These are phyloP conservation scores for Tuber calosporum DNA, from an alignment of 495 filamentous ascomycete genomes.

Conservation along the genomic window DNA sequence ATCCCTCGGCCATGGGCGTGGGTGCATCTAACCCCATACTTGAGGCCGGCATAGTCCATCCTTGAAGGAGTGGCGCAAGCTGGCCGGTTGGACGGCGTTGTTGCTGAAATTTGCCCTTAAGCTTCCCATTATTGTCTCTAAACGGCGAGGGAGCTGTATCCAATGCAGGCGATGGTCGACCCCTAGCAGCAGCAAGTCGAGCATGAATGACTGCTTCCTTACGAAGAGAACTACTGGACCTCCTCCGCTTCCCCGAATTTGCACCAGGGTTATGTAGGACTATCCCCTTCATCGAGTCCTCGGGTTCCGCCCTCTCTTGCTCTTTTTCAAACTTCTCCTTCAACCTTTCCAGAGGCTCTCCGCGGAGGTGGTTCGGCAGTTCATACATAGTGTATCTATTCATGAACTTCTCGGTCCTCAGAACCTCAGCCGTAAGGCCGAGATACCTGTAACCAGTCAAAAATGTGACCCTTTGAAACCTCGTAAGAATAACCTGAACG, in stretches of 20 bases:
- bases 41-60: slow-evolving; percentile 28
- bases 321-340: slow-evolving; percentile 91
- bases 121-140: slow-evolving; percentile 14
- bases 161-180: slow-evolving; percentile 38
- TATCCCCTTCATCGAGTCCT: slow-evolving; percentile 88
- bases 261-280: slow-evolving; percentile 74
- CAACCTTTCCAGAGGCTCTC: slow-evolving; percentile 70
- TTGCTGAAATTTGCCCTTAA: slow-evolving; percentile 17
- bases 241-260: slow-evolving; percentile 55
- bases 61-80: slow-evolving; percentile 19
- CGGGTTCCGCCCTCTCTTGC: slow-evolving; percentile 70
- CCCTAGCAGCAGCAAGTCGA: slow-evolving; percentile 37
- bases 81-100: slow-evolving; percentile 4
- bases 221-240: slow-evolving; percentile 66
- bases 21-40: slow-evolving; percentile 16
- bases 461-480: slow-evolving; percentile 89
- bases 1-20: slow-evolving; percentile 29
- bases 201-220: slow-evolving; percentile 76
- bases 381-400: slow-evolving; percentile 85
- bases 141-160: slow-evolving; percentile 38
- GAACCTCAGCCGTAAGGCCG: slow-evolving; percentile 79
- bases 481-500: slow-evolving; percentile 89
- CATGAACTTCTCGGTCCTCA: slow-evolving; percentile 86
- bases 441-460: slow-evolving; percentile 90
- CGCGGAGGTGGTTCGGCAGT: slow-evolving; percentile 83